phyloP scores from a whole-genome alignment of 2,329 filamentous ascomycete genomes.

The Teratosphaeria nubilosa region DNA sequence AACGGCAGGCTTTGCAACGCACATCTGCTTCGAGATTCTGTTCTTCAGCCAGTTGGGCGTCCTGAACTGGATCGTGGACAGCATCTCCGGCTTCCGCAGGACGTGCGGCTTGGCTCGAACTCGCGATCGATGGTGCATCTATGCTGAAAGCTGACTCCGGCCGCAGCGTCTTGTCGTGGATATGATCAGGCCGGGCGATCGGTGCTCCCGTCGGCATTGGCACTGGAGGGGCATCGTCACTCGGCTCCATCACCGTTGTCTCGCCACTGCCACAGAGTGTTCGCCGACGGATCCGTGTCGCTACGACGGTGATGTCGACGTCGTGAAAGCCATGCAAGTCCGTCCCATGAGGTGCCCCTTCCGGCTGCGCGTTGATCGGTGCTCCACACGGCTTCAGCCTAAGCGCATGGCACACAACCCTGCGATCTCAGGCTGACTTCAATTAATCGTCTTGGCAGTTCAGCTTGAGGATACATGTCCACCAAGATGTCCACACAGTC shows the following conservation, averaged over 20 bases:
- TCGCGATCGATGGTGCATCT: conserved; percentile 5
- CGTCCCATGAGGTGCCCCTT: background rate
- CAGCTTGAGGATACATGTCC: background rate
- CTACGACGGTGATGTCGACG: background rate
- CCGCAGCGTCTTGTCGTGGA: background rate
- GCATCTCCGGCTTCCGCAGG: background rate
- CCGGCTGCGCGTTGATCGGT: background rate
- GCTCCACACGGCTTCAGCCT: background rate
- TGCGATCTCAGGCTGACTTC: background rate
- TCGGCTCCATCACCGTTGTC: background rate
- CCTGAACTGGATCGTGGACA: conserved; percentile 1
- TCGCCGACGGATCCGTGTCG: background rate
- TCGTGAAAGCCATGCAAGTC: background rate
- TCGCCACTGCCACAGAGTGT: background rate
- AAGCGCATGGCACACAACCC: background rate
- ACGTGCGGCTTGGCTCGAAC: background rate
- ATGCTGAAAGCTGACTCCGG: conserved; percentile 1
- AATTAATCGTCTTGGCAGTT: background rate
- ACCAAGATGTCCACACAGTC: background rate
- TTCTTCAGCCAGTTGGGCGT: conserved; percentile 22
- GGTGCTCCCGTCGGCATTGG: background rate
- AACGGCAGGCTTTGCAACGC: too few relatives aligned
- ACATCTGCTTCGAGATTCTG: conserved; percentile 28
- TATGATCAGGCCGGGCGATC: background rate
- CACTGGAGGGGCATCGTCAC: background rate